Percentiles rank a stretch among this genome's conserved stretches.
These are phyloP conservation scores for Conoideocrella luteorostrata DNA, from an alignment of 2,329 filamentous ascomycete species.

Conservation along the genomic window DNA sequence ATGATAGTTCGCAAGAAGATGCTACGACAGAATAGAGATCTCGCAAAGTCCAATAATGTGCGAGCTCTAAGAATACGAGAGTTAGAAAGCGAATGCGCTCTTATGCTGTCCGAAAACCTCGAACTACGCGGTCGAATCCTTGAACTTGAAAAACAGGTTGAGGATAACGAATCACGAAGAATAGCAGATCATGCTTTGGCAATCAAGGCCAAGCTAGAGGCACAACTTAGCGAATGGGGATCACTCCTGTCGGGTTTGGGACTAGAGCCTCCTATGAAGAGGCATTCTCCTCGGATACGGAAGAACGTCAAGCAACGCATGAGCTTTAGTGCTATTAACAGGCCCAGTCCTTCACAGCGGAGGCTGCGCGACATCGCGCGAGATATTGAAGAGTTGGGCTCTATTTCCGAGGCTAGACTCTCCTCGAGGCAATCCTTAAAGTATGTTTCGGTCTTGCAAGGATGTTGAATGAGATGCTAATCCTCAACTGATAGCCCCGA, in stretches of 20 bases:
- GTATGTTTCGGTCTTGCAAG: constrained; percentile 36
- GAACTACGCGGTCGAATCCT: constrained; percentile 64
- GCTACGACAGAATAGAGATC: constrained; percentile 76
- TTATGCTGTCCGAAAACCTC: constrained; percentile 73
- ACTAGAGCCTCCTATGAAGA: constrained; percentile 49
- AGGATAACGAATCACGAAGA: constrained; percentile 51
- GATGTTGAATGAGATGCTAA: neutral
- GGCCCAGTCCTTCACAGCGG: constrained; percentile 47
- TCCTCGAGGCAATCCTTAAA: constrained; percentile 63
- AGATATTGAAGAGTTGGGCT: constrained; percentile 45
- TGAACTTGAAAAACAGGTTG: constrained; percentile 60
- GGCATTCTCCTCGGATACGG: constrained; percentile 33
- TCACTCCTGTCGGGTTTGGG: constrained; percentile 61
- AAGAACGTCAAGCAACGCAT: constrained; percentile 35
- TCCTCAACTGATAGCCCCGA: constrained; percentile 42
- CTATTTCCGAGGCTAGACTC: constrained; percentile 61
- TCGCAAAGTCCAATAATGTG: constrained; percentile 70
- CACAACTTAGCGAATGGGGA: constrained; percentile 65
- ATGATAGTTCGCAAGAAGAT: constrained; percentile 79
- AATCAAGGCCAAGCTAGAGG: constrained; percentile 66
- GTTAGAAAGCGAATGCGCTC: constrained; percentile 68
- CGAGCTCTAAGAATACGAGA: constrained; percentile 71
- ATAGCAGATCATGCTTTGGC: constrained; percentile 60
- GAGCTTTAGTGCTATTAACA: constrained; percentile 31
- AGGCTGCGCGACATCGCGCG: constrained; percentile 50